Conservation (phyloP, 768 basidiomycete species). For the Pilatotrama ljubarskyi region DNA sequence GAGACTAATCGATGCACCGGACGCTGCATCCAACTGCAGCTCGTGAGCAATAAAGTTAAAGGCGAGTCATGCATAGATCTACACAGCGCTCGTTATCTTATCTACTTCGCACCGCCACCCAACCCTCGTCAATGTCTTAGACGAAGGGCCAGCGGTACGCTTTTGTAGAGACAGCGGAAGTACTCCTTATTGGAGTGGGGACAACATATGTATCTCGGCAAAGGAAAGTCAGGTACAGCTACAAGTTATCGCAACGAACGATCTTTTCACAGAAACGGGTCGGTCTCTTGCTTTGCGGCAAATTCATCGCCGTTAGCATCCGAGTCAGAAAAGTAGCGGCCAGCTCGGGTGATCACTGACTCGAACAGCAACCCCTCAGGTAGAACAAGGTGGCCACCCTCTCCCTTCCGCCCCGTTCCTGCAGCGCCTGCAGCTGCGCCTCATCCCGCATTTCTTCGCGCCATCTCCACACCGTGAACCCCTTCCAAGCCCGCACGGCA, state of each 20-base stretch:
- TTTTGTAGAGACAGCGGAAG: no score
- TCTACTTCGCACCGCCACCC: neutral
- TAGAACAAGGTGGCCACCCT: conserved; percentile 53
- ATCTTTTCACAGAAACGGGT: no score
- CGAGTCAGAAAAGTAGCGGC: no score
- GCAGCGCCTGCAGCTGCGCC: conserved; percentile 17
- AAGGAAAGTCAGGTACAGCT: no score
- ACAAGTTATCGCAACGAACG: no score
- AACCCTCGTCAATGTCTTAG: neutral
- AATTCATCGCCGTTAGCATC: no score
- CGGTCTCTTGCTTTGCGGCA: no score
- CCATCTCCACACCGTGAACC: conserved; percentile 56
- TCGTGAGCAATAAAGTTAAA: conserved; percentile 8
- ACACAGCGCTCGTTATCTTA: conserved; percentile 8
- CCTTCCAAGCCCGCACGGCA: conserved; percentile 53
- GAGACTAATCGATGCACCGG: conserved; percentile 20
- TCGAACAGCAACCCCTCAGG: conserved; percentile 33
- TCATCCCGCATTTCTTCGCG: conserved; percentile 32
- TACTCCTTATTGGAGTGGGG: no score
- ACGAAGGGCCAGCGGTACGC: no score
- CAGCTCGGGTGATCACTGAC: no score
- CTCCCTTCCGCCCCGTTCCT: conserved; percentile 43
- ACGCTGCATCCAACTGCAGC: conserved; percentile 19
- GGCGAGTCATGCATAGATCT: conserved; percentile 15
- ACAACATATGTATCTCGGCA: no score